These are phyloP conservation scores for Fomitopsis betulina DNA, from an alignment of 1,284 basidiomycete genomes.

Conservation along the genomic window DNA sequence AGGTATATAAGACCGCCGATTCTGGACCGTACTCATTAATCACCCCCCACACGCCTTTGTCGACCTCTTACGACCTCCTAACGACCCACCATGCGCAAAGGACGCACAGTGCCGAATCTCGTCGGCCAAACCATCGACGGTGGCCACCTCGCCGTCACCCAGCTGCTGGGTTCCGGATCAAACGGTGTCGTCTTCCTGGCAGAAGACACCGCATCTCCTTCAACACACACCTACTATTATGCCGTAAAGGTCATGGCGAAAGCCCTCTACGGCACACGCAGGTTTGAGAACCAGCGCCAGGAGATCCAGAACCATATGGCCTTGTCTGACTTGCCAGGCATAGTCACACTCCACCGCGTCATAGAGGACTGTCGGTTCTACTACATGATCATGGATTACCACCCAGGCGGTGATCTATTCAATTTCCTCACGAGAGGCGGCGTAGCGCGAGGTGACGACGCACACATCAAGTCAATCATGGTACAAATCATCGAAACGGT, in stretches of 20 bases:
- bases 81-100: conserved; percentile 9
- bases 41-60: neutral
- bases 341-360: conserved; percentile 62
- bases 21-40: neutral
- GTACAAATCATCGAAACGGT: conserved; percentile 62
- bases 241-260: conserved; percentile 29
- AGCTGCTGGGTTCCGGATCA: conserved; percentile 84
- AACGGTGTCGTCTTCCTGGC: conserved; percentile 93
- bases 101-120: conserved; percentile 16
- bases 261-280: conserved; percentile 30
- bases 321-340: conserved; percentile 43
- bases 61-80: neutral
- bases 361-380: conserved; percentile 50
- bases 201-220: conserved; percentile 44
- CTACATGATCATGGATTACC: conserved; percentile 66
- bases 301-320: conserved; percentile 46
- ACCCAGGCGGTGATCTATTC: conserved; percentile 33
- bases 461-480: conserved; percentile 34
- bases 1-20: neutral
- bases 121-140: conserved; percentile 69
- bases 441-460: conserved; percentile 20
- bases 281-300: conserved; percentile 35
- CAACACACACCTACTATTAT: conserved; percentile 18
- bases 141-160: conserved; percentile 73
- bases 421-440: conserved; percentile 18